phyloP scores from a whole-genome alignment of 225 moss, liverwort and hornwort species.

The Asterella californica region DNA sequence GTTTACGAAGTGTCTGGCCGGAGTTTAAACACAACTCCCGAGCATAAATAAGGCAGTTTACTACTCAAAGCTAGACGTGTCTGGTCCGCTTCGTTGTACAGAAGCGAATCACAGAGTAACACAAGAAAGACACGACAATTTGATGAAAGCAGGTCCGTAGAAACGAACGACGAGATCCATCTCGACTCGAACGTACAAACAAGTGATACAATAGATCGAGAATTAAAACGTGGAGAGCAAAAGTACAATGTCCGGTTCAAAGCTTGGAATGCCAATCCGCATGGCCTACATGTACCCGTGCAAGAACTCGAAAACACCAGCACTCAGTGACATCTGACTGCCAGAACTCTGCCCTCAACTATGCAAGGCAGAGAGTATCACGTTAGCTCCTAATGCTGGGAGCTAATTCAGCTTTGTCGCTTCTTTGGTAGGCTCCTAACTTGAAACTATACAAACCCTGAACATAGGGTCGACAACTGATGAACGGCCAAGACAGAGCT shows the following conservation, averaged over 20 bases:
- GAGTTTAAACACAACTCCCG: too few species aligned
- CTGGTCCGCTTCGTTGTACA: too few species aligned
- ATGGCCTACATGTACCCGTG: conserved; percentile 15
- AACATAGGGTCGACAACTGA: conserved; percentile 4
- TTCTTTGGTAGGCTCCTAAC: neutral
- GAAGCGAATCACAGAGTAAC: too few species aligned
- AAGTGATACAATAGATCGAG: conserved; percentile 6
- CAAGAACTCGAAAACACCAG: conserved; percentile 4
- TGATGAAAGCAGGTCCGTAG: too few species aligned
- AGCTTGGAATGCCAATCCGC: conserved; percentile 20
- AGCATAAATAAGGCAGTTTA: too few species aligned
- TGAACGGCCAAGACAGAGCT: conserved; percentile 3
- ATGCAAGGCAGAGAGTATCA: conserved; percentile 5
- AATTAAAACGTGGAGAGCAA: conserved; percentile 7
- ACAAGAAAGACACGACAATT: too few species aligned
- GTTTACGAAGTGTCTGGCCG: too few species aligned
- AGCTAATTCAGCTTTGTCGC: too few species aligned
- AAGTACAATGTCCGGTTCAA: conserved; percentile 27
- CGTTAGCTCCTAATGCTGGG: neutral
- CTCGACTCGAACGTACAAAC: conserved; percentile 2
- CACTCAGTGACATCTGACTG: neutral
- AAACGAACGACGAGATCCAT: neutral
- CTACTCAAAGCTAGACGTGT: too few species aligned
- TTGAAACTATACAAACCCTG: conserved; percentile 15
- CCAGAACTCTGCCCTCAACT: conserved; percentile 10